Evolutionary conservation across 768 basidiomycete species (phyloP).

Genomic region (Amanita thiersii): DNA sequence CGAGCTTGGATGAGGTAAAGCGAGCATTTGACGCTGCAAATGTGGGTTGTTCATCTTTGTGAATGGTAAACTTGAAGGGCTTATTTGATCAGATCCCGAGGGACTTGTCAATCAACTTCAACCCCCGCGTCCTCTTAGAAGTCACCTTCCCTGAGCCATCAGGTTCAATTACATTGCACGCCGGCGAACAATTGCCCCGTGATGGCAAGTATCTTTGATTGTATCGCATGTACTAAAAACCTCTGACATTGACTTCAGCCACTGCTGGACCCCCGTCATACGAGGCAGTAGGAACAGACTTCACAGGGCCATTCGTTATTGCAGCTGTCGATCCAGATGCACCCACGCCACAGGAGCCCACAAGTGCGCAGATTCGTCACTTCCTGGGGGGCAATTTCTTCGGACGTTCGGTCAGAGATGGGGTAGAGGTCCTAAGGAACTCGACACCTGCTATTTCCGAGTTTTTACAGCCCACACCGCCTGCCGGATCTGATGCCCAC

Average conservation of each 20-base stretch:
- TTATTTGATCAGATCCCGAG: background rate
- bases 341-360: slow-evolving; percentile 39
- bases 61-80: background rate
- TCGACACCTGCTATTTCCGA: slow-evolving; percentile 31
- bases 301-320: slow-evolving; percentile 36
- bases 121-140: background rate
- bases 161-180: background rate
- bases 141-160: background rate
- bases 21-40: background rate
- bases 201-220: background rate
- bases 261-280: slow-evolving; percentile 30
- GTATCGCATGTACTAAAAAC: background rate
- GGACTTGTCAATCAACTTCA: background rate
- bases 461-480: slow-evolving; percentile 33
- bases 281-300: slow-evolving; percentile 16
- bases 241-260: slow-evolving; percentile 14
- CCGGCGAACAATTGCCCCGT: background rate
- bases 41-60: background rate
- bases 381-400: slow-evolving; percentile 37
- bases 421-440: slow-evolving; percentile 26
- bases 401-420: background rate
- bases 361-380: slow-evolving; percentile 35
- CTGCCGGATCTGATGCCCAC: slow-evolving; percentile 33
- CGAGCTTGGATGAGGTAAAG: background rate
- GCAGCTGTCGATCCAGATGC: slow-evolving; percentile 42